Conservation (phyloP, 352 stramenopile genomes). For the Globisporangium camurandrum region DNA sequence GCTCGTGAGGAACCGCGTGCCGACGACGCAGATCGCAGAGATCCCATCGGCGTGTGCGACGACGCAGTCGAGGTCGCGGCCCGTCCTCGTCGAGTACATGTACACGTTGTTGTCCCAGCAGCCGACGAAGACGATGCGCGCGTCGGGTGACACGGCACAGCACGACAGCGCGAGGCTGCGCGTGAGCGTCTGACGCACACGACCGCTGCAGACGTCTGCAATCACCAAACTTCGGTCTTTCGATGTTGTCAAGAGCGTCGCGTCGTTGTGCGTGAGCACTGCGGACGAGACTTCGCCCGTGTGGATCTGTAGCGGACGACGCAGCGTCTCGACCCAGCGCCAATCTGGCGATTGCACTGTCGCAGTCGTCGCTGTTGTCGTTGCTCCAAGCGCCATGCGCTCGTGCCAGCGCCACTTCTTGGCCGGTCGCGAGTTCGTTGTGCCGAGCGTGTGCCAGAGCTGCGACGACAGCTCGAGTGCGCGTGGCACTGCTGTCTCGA, state of each 20-base stretch:
- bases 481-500: constrained; percentile 23
- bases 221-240: constrained; percentile 68
- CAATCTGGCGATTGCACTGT: constrained; percentile 19
- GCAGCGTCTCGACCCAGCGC: constrained; percentile 51
- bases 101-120: constrained; percentile 73
- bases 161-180: constrained; percentile 44
- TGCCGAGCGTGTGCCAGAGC: constrained; percentile 24
- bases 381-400: constrained; percentile 11
- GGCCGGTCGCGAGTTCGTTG: constrained; percentile 26
- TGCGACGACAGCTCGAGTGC: constrained; percentile 26
- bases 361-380: not conserved
- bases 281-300: constrained; percentile 53
- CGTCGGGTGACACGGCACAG: constrained; percentile 62
- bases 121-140: constrained; percentile 49
- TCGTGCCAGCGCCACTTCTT: constrained; percentile 56
- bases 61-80: constrained; percentile 48
- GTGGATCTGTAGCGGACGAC: constrained; percentile 32
- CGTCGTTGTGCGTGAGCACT: constrained; percentile 42
- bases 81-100: constrained; percentile 60
- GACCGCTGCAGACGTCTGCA: constrained; percentile 21
- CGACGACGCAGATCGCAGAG: constrained; percentile 54
- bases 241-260: constrained; percentile 52
- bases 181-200: constrained; percentile 21
- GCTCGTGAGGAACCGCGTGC: constrained; percentile 55
- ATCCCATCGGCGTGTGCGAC: constrained; percentile 63